Conservation (phyloP, 2,329 filamentous ascomycete species). For the Metarhizium rileyi region DNA sequence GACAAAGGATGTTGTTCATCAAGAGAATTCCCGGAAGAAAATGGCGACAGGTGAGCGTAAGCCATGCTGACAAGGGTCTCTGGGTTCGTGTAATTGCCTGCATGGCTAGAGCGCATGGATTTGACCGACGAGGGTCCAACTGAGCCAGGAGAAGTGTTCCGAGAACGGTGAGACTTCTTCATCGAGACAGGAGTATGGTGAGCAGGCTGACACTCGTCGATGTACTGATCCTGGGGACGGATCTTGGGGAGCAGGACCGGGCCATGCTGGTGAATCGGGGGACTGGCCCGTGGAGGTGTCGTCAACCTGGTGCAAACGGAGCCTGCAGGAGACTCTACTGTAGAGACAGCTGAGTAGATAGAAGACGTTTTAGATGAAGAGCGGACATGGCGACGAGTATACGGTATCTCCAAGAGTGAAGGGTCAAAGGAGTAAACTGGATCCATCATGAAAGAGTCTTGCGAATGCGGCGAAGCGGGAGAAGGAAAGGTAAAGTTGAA, state of each 20-base stretch:
- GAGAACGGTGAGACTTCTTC: background rate
- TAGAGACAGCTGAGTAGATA: conserved; percentile 51
- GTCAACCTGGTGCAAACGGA: conserved; percentile 59
- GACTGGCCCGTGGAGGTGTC: conserved; percentile 54
- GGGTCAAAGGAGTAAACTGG: conserved; percentile 43
- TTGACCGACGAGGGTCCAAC: conserved; percentile 9
- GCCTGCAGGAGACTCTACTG: conserved; percentile 44
- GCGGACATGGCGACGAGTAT: conserved; percentile 46
- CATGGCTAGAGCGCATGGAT: conserved; percentile 36
- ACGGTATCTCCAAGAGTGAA: conserved; percentile 46
- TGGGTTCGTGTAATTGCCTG: conserved; percentile 52
- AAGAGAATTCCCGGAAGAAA: conserved; percentile 10
- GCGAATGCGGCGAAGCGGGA: conserved; percentile 17
- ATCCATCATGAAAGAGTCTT: conserved; percentile 14
- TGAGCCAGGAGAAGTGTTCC: conserved; percentile 17
- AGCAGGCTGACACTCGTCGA: conserved; percentile 33
- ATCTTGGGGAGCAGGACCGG: conserved; percentile 79
- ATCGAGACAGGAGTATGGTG: conserved; percentile 2
- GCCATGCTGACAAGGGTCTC: conserved; percentile 37
- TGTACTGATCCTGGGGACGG: conserved; percentile 70
- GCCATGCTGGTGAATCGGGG: conserved; percentile 68
- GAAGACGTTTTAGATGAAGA: conserved; percentile 58
- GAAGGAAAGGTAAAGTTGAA: conserved; percentile 50
- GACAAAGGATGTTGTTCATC: conserved; percentile 14
- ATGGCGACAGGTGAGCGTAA: conserved; percentile 30